Conservation (phyloP, 1,284 basidiomycete species). For the Volvariella volvacea region DNA sequence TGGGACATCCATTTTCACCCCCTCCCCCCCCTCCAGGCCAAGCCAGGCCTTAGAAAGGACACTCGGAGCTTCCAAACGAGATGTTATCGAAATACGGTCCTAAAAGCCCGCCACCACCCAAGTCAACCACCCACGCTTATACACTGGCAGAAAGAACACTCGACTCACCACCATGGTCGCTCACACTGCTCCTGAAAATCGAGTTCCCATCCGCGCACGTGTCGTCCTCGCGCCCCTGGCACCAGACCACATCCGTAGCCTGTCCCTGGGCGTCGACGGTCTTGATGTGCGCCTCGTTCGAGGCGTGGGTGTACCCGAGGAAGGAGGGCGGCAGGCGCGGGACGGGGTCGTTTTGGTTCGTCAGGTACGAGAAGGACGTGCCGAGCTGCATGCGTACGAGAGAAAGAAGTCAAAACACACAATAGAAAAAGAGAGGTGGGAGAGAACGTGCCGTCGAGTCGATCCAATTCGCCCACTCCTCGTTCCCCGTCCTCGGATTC, state of each 20-base stretch:
- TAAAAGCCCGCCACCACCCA: too few species aligned
- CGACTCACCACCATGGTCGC: too few species aligned
- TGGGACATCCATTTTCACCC: too few species aligned
- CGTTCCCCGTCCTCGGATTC: conserved; percentile 36
- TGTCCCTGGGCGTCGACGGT: conserved; percentile 13
- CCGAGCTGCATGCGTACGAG: conserved; percentile 15
- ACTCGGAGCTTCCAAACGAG: too few species aligned
- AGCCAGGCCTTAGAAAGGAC: too few species aligned
- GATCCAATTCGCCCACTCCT: conserved; percentile 37
- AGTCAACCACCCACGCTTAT: too few species aligned
- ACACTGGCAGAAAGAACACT: too few species aligned
- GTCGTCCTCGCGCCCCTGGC: not conserved
- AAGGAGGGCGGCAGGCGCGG: conserved; percentile 26
- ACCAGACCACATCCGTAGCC: not conserved
- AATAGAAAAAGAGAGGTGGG: not conserved
- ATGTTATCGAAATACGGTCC: too few species aligned
- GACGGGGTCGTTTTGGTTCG: conserved; percentile 33
- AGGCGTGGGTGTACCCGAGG: conserved; percentile 25
- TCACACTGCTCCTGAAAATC: too few species aligned
- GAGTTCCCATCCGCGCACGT: too few species aligned
- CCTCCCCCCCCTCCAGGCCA: too few species aligned
- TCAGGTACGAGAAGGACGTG: conserved; percentile 18
- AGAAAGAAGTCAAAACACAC: not conserved
- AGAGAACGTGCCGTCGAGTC: conserved; percentile 21
- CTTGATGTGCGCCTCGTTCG: conserved; percentile 30